These are phyloP conservation scores for Chytriomyces sp. DNA, from an alignment of 192 early-diverging fungal genomes.

Conservation along the genomic window DNA sequence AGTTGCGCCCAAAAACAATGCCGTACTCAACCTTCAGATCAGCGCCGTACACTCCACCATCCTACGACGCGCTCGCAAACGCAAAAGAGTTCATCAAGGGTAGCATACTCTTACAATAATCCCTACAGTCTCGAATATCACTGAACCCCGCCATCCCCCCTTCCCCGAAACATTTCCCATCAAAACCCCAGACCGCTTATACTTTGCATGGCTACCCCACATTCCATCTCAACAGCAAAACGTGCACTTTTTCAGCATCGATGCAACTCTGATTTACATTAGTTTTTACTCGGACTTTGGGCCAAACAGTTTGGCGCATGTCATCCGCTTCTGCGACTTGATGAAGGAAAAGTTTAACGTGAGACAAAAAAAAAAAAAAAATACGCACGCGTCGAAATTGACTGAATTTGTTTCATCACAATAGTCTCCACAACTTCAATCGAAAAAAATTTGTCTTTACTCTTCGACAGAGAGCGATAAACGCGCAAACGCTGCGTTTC, in stretches of 20 bases:
- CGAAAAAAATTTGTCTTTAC: slow-evolving; percentile 56
- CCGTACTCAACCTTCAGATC: too few relatives aligned
- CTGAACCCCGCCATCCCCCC: neutral
- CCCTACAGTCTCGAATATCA: neutral
- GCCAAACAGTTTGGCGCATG: slow-evolving; percentile 66
- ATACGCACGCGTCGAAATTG: too few relatives aligned
- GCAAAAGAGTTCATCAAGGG: slow-evolving; percentile 53
- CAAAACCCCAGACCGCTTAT: slow-evolving; percentile 59
- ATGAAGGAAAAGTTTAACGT: slow-evolving; percentile 68
- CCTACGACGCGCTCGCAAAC: slow-evolving; percentile 25
- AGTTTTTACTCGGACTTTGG: slow-evolving; percentile 75
- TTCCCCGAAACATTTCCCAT: neutral
- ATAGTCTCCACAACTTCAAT: neutral
- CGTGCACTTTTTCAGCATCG: slow-evolving; percentile 67
- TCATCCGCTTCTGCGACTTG: slow-evolving; percentile 67
- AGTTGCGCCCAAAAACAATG: too few relatives aligned
- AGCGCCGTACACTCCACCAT: neutral
- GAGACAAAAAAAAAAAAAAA: neutral
- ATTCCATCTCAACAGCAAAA: slow-evolving; percentile 46
- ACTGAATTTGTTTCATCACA: too few relatives aligned
- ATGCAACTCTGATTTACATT: slow-evolving; percentile 62
- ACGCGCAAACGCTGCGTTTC: slow-evolving; percentile 71
- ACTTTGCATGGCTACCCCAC: slow-evolving; percentile 58
- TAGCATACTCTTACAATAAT: slow-evolving; percentile 1
- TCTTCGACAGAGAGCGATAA: slow-evolving; percentile 62